These are phyloP conservation scores for Syzygium aromaticum DNA, from an alignment of 345 rosid genomes.

Conservation along the genomic window DNA sequence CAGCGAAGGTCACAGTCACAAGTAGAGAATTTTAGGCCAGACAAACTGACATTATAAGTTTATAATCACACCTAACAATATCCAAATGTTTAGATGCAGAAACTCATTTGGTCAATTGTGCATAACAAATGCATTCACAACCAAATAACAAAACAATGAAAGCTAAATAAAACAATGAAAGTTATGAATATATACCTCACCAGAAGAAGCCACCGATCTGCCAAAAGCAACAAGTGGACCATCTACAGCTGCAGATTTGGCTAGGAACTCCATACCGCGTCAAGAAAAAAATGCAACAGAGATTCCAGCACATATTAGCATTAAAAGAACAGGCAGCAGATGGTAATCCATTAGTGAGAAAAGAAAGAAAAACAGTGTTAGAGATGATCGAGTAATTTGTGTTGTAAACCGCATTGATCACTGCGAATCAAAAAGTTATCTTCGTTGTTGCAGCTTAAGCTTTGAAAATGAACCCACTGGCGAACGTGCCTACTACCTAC, in stretches of 20 bases:
- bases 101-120: not conserved
- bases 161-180: not conserved
- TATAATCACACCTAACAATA: not conserved
- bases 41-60: not conserved
- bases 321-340: not conserved
- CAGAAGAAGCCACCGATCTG: constrained; percentile 90
- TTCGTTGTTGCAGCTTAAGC: no score
- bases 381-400: not conserved
- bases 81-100: not conserved
- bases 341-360: not conserved
- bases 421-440: not conserved
- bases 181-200: constrained; percentile 52
- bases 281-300: not conserved
- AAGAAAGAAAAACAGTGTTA: not conserved
- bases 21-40: not conserved
- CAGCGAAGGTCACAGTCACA: not conserved
- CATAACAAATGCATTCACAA: not conserved
- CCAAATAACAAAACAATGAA: not conserved
- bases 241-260: constrained; percentile 72
- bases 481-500: not conserved
- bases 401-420: not conserved
- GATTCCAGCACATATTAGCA: not conserved
- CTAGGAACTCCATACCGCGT: constrained; percentile 85
- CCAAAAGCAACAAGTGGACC: constrained; percentile 99
- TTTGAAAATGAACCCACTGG: no score